phyloP scores from a whole-genome alignment of 2,329 filamentous ascomycete genomes.

The Colletotrichum sp. region DNA sequence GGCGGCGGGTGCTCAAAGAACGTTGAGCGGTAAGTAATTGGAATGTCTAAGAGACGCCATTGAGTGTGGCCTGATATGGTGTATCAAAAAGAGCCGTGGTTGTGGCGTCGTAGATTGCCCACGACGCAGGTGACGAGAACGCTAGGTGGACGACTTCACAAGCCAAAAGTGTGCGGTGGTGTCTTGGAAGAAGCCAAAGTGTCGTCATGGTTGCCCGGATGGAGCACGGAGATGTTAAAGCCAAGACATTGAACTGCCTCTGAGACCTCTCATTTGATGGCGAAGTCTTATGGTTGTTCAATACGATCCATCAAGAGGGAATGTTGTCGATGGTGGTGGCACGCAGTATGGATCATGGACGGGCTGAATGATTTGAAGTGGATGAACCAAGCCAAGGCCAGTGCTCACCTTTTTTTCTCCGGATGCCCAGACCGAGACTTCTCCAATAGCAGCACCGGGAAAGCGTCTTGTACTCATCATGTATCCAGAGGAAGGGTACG shows the following conservation, averaged over 20 bases:
- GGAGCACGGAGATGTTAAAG: not conserved
- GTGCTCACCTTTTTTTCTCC: not conserved
- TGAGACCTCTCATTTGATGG: not conserved
- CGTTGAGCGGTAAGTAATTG: not conserved
- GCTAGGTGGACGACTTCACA: not conserved
- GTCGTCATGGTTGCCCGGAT: not conserved
- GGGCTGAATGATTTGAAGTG: not conserved
- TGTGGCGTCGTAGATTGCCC: not conserved
- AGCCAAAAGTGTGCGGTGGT: not conserved
- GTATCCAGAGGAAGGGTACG: conserved; percentile 1
- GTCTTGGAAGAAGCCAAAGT: not conserved
- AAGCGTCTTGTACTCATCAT: not conserved
- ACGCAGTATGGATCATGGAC: not conserved
- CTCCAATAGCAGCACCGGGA: not conserved
- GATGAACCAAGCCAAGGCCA: not conserved
- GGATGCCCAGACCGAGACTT: not conserved
- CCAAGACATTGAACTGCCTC: not conserved
- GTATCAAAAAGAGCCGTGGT: not conserved
- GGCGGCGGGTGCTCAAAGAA: not conserved
- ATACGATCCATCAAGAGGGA: not conserved
- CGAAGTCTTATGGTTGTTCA: not conserved
- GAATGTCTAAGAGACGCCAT: not conserved
- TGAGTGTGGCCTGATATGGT: not conserved
- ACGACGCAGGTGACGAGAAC: not conserved
- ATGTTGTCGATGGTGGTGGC: not conserved